Evolutionary conservation across 2,329 filamentous ascomycete genomes (phyloP), one percentile per base, ranked within the genome.

Genomic region (Sporothrix pseudoabietina): DNA sequence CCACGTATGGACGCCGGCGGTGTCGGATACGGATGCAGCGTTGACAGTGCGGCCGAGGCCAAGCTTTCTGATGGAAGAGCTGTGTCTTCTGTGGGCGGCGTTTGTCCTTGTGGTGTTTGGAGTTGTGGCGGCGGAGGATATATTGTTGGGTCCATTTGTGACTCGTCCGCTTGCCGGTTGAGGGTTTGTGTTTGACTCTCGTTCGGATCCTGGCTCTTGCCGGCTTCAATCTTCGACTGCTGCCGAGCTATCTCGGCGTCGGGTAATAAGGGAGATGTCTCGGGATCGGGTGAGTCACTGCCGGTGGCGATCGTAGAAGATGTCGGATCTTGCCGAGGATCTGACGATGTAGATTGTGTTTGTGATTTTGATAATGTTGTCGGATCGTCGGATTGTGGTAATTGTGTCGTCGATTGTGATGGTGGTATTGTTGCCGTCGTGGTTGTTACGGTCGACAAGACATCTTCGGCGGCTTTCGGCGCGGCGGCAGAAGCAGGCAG

Each of bases 1-100:
- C 54, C 73, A 12, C 83, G 83, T 78, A 86, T 78, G 49, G 84
- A 90, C 76, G 82, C 82, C 76, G 87, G 87, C 80, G 88, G 88
- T 76, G 87, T 89, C 78, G 87, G 87, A 80, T 88, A 89, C 76
- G 84, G 80, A 77, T 85, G 80, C 76, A 80, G 52, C 65, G 71
- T 77, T 3, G 72, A 71, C 16, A 71, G 68, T 30, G 49, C n/a
- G n/a, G 73, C 68, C 3, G 22, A 55, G 3, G 47, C 54, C 7
- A 39, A 44, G 16, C 26, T 35, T 35, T 73, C 74, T 26, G 35
- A 39, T 3, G 57, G 49, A 8, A 70, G 41, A 16, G 66, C 30
- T 16, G 47, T 12, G 4, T 73, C 71, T 41, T 59, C 26, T 44
- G 55, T n/a, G 41, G 44, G 47, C 35, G 35, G 5, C 26, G 32